Evolutionary conservation across 495 filamentous ascomycete species (phyloP).

Genomic region (Rhizodiscina lignyota): DNA sequence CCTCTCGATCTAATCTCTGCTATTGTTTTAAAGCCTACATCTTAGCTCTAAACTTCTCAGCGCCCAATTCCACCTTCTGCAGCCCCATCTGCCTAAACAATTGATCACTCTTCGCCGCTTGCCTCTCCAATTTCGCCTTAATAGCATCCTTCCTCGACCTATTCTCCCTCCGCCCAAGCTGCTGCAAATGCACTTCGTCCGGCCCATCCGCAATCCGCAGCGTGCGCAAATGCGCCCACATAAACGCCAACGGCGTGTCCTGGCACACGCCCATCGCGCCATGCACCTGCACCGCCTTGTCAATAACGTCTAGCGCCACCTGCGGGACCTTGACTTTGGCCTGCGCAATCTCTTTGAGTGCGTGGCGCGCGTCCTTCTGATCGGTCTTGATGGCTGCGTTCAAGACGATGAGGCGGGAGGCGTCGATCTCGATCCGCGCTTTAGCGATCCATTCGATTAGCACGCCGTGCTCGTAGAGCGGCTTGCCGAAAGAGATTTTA

Average conservation of each 20-base stretch:
- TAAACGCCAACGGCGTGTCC: constrained; percentile 17
- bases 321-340: constrained; percentile 25
- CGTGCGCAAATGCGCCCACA: constrained; percentile 14
- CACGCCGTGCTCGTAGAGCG: constrained; percentile 24
- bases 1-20: no score
- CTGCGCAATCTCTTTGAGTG: constrained; percentile 27
- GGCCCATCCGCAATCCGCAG: constrained; percentile 23
- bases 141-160: constrained; percentile 18
- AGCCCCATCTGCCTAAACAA: constrained; percentile 21
- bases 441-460: constrained; percentile 25
- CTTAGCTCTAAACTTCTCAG: no score
- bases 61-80: no score
- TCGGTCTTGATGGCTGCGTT: constrained; percentile 28
- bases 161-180: constrained; percentile 27
- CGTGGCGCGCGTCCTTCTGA: constrained; percentile 22
- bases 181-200: constrained; percentile 26
- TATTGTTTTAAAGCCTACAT: no score
- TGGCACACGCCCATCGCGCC: constrained; percentile 24
- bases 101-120: constrained; percentile 3
- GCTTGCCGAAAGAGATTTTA: constrained; percentile 25
- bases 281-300: constrained; percentile 25
- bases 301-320: constrained; percentile 18
- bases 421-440: constrained; percentile 25
- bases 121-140: constrained; percentile 14
- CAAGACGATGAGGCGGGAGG: constrained; percentile 21